phyloP scores from a whole-genome alignment of 2,329 filamentous ascomycete genomes.

The Endothia cerciana region DNA sequence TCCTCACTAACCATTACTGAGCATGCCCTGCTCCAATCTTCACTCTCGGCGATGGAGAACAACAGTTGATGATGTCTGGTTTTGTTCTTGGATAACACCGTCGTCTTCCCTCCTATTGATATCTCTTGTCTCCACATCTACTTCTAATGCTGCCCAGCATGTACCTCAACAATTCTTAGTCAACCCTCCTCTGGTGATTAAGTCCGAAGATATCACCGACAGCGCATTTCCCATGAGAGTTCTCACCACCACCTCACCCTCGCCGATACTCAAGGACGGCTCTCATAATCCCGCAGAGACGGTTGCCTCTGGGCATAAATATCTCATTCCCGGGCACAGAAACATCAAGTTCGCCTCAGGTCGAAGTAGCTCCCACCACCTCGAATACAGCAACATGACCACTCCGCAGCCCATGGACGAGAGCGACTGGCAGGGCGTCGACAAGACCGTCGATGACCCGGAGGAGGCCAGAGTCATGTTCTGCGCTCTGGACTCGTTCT shows the following conservation, averaged over 20 bases:
- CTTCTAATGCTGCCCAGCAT: not conserved
- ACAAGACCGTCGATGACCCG: conserved; percentile 70
- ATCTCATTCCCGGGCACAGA: not conserved
- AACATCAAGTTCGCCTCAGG: not conserved
- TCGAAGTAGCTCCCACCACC: not conserved
- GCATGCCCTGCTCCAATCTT: not conserved
- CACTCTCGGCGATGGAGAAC: not conserved
- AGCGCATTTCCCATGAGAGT: not conserved
- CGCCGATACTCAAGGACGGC: not conserved
- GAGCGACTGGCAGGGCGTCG: conserved; percentile 62
- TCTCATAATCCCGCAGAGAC: not conserved
- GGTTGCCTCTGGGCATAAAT: no score
- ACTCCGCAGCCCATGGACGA: conserved; percentile 36
- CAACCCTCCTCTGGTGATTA: conserved; percentile 2
- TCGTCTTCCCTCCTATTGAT: not conserved
- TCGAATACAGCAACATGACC: not conserved
- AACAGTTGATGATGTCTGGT: not conserved
- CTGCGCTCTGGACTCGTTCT: conserved; percentile 84
- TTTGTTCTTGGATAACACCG: not conserved
- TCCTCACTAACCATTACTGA: no score
- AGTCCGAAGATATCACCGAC: conserved; percentile 1
- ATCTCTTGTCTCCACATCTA: not conserved
- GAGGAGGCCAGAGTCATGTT: conserved; percentile 83
- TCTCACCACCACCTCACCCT: not conserved
- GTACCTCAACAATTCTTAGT: conserved; percentile 7